phyloP scores from a whole-genome alignment of 2,329 filamentous ascomycete species.

The Pseudopithomyces maydicus region DNA sequence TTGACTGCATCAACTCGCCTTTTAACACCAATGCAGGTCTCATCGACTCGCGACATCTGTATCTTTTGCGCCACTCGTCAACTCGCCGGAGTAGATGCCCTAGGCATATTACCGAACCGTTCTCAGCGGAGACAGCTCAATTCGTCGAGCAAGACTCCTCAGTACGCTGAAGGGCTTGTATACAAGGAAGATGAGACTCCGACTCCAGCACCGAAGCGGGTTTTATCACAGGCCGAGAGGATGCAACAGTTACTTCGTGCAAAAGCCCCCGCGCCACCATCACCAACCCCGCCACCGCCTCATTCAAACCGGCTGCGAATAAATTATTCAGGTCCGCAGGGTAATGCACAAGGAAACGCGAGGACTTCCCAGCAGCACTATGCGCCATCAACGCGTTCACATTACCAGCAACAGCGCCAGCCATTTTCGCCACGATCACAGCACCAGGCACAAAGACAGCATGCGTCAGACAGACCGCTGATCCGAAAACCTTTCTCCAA shows the following conservation, averaged over 20 bases:
- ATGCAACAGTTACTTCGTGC: conserved; percentile 32
- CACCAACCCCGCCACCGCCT: conserved; percentile 13
- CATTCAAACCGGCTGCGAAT: conserved; percentile 15
- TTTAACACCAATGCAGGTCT: conserved; percentile 26
- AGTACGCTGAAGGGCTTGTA: conserved; percentile 34
- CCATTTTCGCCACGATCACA: conserved; percentile 17
- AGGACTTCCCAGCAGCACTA: conserved; percentile 16
- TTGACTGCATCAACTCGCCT: neutral
- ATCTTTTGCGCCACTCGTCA: conserved; percentile 46
- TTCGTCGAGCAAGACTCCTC: conserved; percentile 36
- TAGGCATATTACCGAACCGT: conserved; percentile 15
- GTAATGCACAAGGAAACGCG: conserved; percentile 27
- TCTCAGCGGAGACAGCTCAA: conserved; percentile 39
- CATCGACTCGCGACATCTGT: conserved; percentile 44
- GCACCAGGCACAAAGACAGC: conserved; percentile 17
- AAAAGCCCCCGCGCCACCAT: conserved; percentile 18
- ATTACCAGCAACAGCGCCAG: conserved; percentile 18
- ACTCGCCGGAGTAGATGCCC: conserved; percentile 24
- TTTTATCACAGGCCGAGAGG: conserved; percentile 31
- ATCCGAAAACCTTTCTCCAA: conserved; percentile 22
- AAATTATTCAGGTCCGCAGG: conserved; percentile 18
- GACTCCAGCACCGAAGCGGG: conserved; percentile 16
- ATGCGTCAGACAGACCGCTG: conserved; percentile 17
- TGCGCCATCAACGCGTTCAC: conserved; percentile 11
- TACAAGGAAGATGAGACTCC: conserved; percentile 34